phyloP scores from a whole-genome alignment of 2,329 filamentous ascomycete genomes.

The Microdochium bolleyi region DNA sequence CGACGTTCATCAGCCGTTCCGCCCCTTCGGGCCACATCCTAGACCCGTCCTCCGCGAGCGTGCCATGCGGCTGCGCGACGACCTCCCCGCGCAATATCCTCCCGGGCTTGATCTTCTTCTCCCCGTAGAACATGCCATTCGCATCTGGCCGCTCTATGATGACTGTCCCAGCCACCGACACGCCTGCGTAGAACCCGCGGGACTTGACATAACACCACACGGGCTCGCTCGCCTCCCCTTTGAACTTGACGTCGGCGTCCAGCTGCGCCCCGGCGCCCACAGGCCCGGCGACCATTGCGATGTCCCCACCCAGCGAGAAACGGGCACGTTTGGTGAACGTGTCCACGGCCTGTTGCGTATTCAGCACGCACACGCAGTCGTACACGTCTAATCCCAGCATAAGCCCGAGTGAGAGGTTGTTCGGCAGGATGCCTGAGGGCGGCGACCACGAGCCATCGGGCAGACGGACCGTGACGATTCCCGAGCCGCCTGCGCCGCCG shows the following conservation, averaged over 20 bases:
- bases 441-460: slow-evolving; percentile 67
- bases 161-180: slow-evolving; percentile 81
- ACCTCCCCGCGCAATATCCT: slow-evolving; percentile 39
- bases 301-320: slow-evolving; percentile 69
- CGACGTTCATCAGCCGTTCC: slow-evolving; percentile 27
- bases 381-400: slow-evolving; percentile 80
- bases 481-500: slow-evolving; percentile 59
- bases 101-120: slow-evolving; percentile 37
- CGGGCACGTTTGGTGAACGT: slow-evolving; percentile 64
- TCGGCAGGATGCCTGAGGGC: slow-evolving; percentile 74
- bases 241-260: slow-evolving; percentile 38
- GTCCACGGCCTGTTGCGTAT: slow-evolving; percentile 65
- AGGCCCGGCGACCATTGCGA: slow-evolving; percentile 64
- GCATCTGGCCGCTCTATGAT: slow-evolving; percentile 82
- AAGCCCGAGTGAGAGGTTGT: slow-evolving; percentile 73
- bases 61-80: slow-evolving; percentile 18
- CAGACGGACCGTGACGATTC: slow-evolving; percentile 54
- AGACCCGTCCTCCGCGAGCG: slow-evolving; percentile 20
- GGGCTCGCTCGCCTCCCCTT: slow-evolving; percentile 33
- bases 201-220: slow-evolving; percentile 86
- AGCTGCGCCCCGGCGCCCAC: slow-evolving; percentile 66
- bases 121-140: slow-evolving; percentile 78
- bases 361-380: slow-evolving; percentile 83
- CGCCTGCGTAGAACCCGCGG: slow-evolving; percentile 77
- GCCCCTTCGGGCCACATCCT: slow-evolving; percentile 30